Evolutionary conservation across 1,284 basidiomycete species (phyloP), one percentile per base, ranked within the genome.

Genomic region (Anthracocystis setariae): DNA sequence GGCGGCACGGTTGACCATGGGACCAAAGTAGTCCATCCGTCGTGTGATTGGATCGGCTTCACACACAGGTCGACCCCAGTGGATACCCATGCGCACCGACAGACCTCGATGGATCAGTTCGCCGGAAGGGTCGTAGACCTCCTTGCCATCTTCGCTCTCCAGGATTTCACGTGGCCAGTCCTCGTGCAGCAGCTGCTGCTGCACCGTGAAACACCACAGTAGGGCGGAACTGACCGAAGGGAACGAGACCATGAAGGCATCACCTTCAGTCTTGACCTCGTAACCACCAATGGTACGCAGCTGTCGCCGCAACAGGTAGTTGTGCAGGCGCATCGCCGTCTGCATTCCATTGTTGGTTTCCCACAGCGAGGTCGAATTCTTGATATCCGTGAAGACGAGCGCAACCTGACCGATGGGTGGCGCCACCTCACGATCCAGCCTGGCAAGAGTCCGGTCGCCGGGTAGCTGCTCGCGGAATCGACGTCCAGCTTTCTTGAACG

Each of bases 251-350:
- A 98, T 96, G 86, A 98, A 98, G 0, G 95, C 90, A 80, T 98
- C 96, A 35, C 96, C 96, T 90, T 98, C 96, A 20, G 96, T 98
- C 85, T 99, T 99, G 78, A 98, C 95, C 84, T 98, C 94, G 84
- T 98, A 99, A 0, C 96, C 96, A 40, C 94, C 94, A 79, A 94
- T 95, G 51, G 92, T 87, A 29, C 95, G 89, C 42, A 98, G 85
- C 73, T 92, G 90, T 10, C 94, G 88, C 21, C 95, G 90, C 60
- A 98, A 87, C 15, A 98, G 86, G 62, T 86, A 88, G 83, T 98
- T 96, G 85, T 98, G 96, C 79, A 94, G 85, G 37, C 90, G 89
- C 88, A 98, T 96, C 1, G 95, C 94, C 0, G 92, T 91, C 43
- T 91, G 90, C 95, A 98, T 98, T 4, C 94, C 94, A 0, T 91